Evolutionary conservation across 148 eudicot genomes (phyloP).

Genomic region (Euryodendron excelsum): DNA sequence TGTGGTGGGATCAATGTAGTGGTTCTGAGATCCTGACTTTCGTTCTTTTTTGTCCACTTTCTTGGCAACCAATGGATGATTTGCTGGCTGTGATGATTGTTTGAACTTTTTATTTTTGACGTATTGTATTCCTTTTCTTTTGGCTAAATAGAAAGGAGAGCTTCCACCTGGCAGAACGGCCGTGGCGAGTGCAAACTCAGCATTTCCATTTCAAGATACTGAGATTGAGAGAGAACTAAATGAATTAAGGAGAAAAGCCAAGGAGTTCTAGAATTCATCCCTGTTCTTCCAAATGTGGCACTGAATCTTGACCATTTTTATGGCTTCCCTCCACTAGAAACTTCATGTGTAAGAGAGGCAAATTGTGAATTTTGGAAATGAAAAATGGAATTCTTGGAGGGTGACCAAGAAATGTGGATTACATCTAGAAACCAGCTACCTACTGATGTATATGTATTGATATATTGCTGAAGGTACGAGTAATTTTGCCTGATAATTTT

Average conservation of each 20-base stretch:
- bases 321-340: background rate
- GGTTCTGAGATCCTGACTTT: background rate
- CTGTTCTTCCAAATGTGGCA: background rate
- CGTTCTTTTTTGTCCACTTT: background rate
- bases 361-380: conserved; percentile 14
- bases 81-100: background rate
- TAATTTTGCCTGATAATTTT: no score
- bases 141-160: conserved; percentile 71
- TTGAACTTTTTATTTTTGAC: background rate
- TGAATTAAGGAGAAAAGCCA: conserved; percentile 72
- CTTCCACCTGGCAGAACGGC: conserved; percentile 87
- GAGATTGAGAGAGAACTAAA: conserved; percentile 82
- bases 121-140: background rate
- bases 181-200: conserved; percentile 40
- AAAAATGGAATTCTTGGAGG: no score
- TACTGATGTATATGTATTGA: no score
- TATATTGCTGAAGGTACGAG: no score
- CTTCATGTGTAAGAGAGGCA: background rate
- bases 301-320: background rate
- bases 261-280: conserved; percentile 37
- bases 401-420: no score
- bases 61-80: background rate
- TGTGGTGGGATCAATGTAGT: background rate
- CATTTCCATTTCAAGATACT: conserved; percentile 58
- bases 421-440: no score